A percentile compares a stretch with the other conserved stretches of the same genome.
Evolutionary conservation across 2,329 filamentous ascomycete genomes (phyloP).

Genomic region (Trichoderma breve): DNA sequence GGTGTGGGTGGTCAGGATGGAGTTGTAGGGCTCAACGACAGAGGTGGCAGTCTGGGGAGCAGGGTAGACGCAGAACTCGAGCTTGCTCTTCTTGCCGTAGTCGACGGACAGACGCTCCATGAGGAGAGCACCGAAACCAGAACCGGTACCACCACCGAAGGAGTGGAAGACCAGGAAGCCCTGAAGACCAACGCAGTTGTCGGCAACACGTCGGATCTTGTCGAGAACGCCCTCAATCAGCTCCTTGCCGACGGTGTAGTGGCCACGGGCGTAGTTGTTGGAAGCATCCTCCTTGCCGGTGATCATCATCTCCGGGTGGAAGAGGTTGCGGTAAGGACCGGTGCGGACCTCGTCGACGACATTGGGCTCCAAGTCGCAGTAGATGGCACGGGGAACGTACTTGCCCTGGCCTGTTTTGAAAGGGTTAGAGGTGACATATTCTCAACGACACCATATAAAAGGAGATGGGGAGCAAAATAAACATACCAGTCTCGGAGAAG

Average conservation of each 20-base stretch:
- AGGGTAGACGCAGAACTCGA: conserved; percentile 99
- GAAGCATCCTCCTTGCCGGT: conserved; percentile 99
- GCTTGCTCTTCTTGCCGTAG: conserved; percentile 99
- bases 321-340: conserved; percentile 90
- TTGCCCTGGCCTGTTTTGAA: conserved; percentile 78
- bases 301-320: conserved; percentile 99
- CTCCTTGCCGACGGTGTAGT: conserved; percentile 99
- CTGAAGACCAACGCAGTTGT: conserved; percentile 97
- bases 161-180: conserved; percentile 99
- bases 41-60: conserved; percentile 95
- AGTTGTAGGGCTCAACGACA: conserved; percentile 99
- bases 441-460: background rate
- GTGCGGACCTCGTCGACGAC: conserved; percentile 99
- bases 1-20: conserved; percentile 97
- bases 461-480: background rate
- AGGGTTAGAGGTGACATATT: conserved; percentile 1
- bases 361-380: conserved; percentile 99
- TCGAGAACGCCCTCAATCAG: conserved; percentile 97
- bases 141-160: conserved; percentile 97
- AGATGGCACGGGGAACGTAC: conserved; percentile 98
- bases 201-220: conserved; percentile 95
- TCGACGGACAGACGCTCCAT: conserved; percentile 99
- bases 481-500: conserved; percentile 97
- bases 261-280: conserved; percentile 99
- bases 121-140: conserved; percentile 94